phyloP scores from a whole-genome alignment of 2,329 filamentous ascomycete genomes.

The Aschersonia sp. region DNA sequence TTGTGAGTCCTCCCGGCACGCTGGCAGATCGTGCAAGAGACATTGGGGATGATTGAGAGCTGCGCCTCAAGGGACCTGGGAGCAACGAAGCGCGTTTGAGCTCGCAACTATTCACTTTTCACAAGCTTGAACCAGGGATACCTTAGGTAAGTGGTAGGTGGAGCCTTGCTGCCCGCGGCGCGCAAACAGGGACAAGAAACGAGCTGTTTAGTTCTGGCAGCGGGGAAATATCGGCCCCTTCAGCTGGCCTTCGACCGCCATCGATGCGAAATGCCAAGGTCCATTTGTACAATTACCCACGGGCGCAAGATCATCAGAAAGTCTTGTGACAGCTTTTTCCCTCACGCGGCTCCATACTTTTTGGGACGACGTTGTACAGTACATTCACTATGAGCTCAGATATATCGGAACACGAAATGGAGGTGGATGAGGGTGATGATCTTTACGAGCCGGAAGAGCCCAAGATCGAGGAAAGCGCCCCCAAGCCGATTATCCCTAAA shows the following conservation, averaged over 20 bases:
- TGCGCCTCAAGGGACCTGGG: neutral
- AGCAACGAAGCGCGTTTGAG: constrained; percentile 1
- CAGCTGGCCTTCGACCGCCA: neutral
- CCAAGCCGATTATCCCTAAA: constrained; percentile 16
- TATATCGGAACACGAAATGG: constrained; percentile 29
- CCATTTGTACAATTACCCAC: no score
- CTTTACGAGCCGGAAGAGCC: constrained; percentile 50
- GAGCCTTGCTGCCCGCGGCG: neutral
- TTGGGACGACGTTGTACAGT: neutral
- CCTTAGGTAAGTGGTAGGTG: neutral
- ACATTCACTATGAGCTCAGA: constrained; percentile 2
- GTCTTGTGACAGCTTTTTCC: no score
- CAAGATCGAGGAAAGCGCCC: constrained; percentile 17
- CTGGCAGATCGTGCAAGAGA: constrained; percentile 42
- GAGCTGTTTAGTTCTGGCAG: neutral
- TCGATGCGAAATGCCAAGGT: no score
- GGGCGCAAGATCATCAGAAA: no score
- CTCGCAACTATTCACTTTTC: constrained; percentile 2
- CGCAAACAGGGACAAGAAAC: neutral
- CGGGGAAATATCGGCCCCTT: neutral
- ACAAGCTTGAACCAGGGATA: neutral
- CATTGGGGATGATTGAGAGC: constrained; percentile 17
- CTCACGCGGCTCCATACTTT: no score
- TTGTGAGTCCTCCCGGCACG: constrained; percentile 45
- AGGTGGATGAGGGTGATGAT: constrained; percentile 54